Base-by-base conservation (phyloP, 768 basidiomycete genomes). In the Suillus discolor region DNA sequence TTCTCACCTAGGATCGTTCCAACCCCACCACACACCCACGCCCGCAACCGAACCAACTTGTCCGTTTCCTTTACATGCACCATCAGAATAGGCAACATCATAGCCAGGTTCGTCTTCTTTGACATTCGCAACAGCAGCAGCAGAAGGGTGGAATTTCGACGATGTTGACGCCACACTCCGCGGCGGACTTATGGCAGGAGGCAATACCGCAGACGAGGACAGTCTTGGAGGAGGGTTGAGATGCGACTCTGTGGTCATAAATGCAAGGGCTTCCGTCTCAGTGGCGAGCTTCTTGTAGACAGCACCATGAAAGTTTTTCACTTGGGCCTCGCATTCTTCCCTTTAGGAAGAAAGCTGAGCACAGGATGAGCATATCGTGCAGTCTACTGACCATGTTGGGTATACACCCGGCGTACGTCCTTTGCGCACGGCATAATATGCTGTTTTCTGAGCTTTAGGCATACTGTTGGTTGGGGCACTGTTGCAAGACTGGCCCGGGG, bases 1-100 rank as follows among this genome's bases (percentile, higher is more conserved):
- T 23, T 65, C 77, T 59, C 55, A 87, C 91, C 91, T 81, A 39
- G 85, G 75, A 75, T 94, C 91, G 65, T 82, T 73, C 12, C 73
- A 77, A 0, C 90, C 93, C 92, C 93, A 98, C 87, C 89, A 98
- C 0, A 98, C 93, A 0, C 96, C 96, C 51, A 95, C 78, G 1
- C 96, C 96, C 1, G 94, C 96, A 49, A 85, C 68, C 0, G 91
- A 84, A 1, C 84, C 86, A 3, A 36, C 38, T 71, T 87, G 78
- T 0, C 96, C 96, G 72, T 98, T 98, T 2, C 89, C 87, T 71
- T 85, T 87, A 68, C 94, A 95, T 7, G 94, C 91, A 13, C 96
- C 96, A 75, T 98, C 96, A 23, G 85, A 89, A 70, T 93, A 97
- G 1, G 95, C 95, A 15, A 91, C 79, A 49, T 79, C 74, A 69